Percentiles rank a stretch among this genome's conserved stretches.
phyloP scores from a whole-genome alignment of 2,329 filamentous ascomycete genomes.

The Aotearoamyces nothofagi region DNA sequence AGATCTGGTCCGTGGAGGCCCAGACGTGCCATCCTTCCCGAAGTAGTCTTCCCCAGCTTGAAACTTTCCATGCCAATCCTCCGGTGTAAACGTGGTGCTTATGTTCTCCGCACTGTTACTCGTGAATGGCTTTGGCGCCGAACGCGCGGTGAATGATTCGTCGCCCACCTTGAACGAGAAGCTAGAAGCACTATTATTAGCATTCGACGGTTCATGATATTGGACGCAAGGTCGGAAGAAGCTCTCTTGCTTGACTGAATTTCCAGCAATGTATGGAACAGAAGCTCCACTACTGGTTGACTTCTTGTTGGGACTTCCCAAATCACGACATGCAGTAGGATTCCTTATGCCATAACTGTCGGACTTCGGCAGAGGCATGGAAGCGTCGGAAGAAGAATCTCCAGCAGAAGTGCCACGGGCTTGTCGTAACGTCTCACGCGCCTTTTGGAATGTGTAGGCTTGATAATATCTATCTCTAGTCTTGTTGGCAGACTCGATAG shows the following conservation, averaged over 20 bases:
- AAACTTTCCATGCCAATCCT: conserved; percentile 25
- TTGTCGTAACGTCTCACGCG: too few relatives aligned
- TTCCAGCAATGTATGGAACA: too few relatives aligned
- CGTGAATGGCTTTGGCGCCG: conserved; percentile 6
- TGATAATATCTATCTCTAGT: too few relatives aligned
- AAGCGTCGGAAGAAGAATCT: too few relatives aligned
- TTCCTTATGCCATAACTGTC: too few relatives aligned
- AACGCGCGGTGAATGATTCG: conserved; percentile 2
- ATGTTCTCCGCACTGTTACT: conserved; percentile 42
- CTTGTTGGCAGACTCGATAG: conserved; percentile 1
- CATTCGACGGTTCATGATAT: conserved; percentile 2
- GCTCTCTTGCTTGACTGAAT: too few relatives aligned
- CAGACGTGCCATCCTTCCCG: conserved; percentile 8
- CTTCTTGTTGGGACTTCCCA: too few relatives aligned
- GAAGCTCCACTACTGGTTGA: too few relatives aligned
- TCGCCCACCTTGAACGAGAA: conserved; percentile 2
- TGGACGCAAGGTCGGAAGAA: not conserved
- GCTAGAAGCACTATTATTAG: conserved; percentile 3
- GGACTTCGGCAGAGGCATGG: too few relatives aligned
- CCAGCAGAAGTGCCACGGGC: too few relatives aligned
- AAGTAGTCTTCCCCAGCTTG: conserved; percentile 15
- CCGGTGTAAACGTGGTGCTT: conserved; percentile 41
- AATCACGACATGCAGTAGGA: too few relatives aligned
- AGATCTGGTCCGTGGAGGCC: conserved; percentile 12
- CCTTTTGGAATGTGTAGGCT: too few relatives aligned